Evolutionary conservation across 2,329 filamentous ascomycete species (phyloP), one percentile per base, ranked within the genome.

Genomic region (Simplicillium sp.): DNA sequence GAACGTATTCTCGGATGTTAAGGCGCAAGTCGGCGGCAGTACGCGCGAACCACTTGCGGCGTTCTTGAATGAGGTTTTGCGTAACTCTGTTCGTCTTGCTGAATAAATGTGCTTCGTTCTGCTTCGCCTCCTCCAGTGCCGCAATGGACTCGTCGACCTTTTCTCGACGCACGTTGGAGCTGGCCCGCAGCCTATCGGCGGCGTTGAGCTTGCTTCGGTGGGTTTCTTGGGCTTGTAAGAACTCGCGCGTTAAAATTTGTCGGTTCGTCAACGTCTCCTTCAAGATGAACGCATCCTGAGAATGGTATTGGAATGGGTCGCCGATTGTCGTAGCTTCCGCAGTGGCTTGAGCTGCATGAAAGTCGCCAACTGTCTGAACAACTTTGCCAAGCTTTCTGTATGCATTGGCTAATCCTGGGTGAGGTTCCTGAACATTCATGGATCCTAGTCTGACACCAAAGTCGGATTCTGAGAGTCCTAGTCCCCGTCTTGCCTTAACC

Each of bases 101-200:
- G 45, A 79, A 77, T 17, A 98, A 76, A 54, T 88, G 85, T 12
- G 80, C 70, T 64, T 98, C 92, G 50, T 85, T 80, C 48, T 76
- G 81, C 41, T 84, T 76, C 4, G 92, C 92, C 56, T 97, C 92
- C 47, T 95, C 88, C 4, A 97, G 74, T 4, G 87, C 77, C 14
- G 80, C 75, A 54, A 98, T 94, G n/a, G 92, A 92, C 63, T 98
- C 92, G 58, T 98, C 92, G 20, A 97, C 92, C 66, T 97, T 98
- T 57, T 98, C 92, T 29, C 84, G 77, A 46, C 87, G 84, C 29
- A 98, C 89, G 43, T 81, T 92, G 13, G 86, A 84, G 59, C 81
- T 87, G 14, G 82, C 80, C 58, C 94, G 95, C 45, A 98, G 73
- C 35, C 92, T 80, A 60, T 97, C 89, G 1, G 89, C 88, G 1